Evolutionary conservation across 768 basidiomycete genomes (phyloP), one percentile per base, ranked within the genome.

Genomic region (Lentinula boryana): DNA sequence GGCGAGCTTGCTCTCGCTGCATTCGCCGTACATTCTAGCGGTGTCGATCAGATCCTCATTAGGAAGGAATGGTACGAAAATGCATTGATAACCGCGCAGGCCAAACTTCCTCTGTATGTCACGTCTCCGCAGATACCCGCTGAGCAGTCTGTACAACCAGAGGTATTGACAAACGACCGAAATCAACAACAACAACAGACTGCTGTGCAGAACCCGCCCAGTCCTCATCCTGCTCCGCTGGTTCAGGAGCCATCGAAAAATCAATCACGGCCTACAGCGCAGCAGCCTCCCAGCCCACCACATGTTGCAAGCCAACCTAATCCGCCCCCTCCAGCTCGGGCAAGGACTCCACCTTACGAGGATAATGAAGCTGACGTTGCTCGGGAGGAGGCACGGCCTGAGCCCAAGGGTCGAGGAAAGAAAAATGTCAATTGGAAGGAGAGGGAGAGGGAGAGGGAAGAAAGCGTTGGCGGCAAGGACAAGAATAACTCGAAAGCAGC

Each of bases 1-100:
- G 87, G 88, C 43, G 88, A 92, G 64, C 76, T 93, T 40, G 89
- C 91, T 27, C 78, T 94, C 55, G 89, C 92, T 5, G 91, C 89
- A 33, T 94, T 93, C 74, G 90, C 89, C 2, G 91, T 94, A n/a
- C 92, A 93, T 69, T 86, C 89, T 16, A 84, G 82, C n/a, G 92
- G 92, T 40, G 92, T 94, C 13, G 92, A 94, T 68, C 92, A 94
- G 68, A 84, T 94, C 32, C 81, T 94, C 56, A 87, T 94, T 65
- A 84, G 89, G 64, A 89, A 84, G 71, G 92, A 94, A 68, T 91
- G 90, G 89, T 91, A 83, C 65, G 89, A 92, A 63, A 68, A 76
- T n/a, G 91, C 90, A 0, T 72, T 90, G 38, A 68, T 75, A 6
- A 72, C 77, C 16, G 77, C 86, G 5, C 71, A 74, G 9, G 78